Conservation (phyloP, 1,139 yeast genomes). For the Yamadazyma triangularis region DNA sequence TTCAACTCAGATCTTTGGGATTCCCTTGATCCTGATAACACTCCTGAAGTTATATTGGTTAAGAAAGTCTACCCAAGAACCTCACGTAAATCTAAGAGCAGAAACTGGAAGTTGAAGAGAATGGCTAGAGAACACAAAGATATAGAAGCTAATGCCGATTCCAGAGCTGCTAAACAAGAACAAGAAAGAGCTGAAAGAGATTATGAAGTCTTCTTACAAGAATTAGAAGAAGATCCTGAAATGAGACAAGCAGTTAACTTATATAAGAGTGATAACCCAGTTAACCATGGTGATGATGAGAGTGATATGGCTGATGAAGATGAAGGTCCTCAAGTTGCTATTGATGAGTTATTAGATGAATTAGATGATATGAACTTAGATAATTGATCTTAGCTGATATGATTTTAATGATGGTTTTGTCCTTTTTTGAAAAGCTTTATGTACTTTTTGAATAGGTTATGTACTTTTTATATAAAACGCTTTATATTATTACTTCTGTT, state of each 20-base stretch:
- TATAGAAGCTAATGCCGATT: conserved; percentile 71
- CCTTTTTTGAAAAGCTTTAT: no score
- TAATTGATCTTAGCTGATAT: conserved; percentile 21
- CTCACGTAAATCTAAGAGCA: conserved; percentile 69
- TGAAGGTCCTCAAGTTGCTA: conserved; percentile 70
- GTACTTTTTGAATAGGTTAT: no score
- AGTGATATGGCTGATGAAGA: conserved; percentile 52
- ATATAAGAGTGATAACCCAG: conserved; percentile 58
- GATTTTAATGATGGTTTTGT: no score
- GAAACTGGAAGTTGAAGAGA: conserved; percentile 95
- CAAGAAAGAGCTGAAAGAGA: conserved; percentile 92
- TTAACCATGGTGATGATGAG: conserved; percentile 30
- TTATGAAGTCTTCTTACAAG: conserved; percentile 93
- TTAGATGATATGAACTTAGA: conserved; percentile 88
- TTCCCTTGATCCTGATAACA: conserved; percentile 51
- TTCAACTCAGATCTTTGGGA: conserved; percentile 88
- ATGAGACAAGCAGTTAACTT: conserved; percentile 86
- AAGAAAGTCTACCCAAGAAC: conserved; percentile 88
- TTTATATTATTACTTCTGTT: no score
- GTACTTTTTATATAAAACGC: no score
- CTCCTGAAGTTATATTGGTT: conserved; percentile 88
- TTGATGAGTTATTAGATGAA: conserved; percentile 86
- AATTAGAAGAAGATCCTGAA: conserved; percentile 95
- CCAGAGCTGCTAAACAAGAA: conserved; percentile 81
- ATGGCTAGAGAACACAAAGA: conserved; percentile 95